Evolutionary conservation across 2,329 filamentous ascomycete species (phyloP), one percentile per base, ranked within the genome.

Genomic region (Diaporthe batatas): DNA sequence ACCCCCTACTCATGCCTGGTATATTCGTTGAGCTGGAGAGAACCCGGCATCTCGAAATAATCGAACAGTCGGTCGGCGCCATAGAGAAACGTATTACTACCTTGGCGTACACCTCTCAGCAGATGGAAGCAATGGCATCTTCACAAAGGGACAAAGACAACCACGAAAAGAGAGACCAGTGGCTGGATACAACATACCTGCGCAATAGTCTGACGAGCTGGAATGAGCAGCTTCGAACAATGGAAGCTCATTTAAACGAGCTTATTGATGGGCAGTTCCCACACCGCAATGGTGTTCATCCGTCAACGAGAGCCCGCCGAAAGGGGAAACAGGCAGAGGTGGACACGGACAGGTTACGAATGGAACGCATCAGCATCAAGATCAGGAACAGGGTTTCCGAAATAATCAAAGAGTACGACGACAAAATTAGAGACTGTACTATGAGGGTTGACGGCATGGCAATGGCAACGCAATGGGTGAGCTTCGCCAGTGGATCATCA

Each of bases 401-500:
- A 0, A 79, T 81, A 16, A 76, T 76, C 0, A 75, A 79, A 21
- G 80, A 82, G 54, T 82, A 79, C 29, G 78, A 80, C 1, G 78
- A 80, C 1, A 80, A 78, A 55, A 79, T 81, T 2, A 68, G 77
- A 44, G 79, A 81, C 6, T 82, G 79, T 42, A 77, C 77, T 0
- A 81, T 82, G 79, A 75, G 79, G 23, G 57, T 82, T 1, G 80
- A 82, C 21, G 80, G 79, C 5, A 81, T 82, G 79, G 76, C 77
- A 6, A 80, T 82, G 77, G 77, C 80, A 21, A 82, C 79, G 1
- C 79, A 82, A 78, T 81, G 78, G 79, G 81, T 81, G 76, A 51
- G 76, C 8, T 39, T 39, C 36, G 10, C 34, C 1, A 10, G 10
- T 11, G 10, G 11, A 36, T 36, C 10, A 11, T 36, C 7, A 36